Conservation (phyloP, 73 alveolate genomes). For the Loxodes magnus region DNA sequence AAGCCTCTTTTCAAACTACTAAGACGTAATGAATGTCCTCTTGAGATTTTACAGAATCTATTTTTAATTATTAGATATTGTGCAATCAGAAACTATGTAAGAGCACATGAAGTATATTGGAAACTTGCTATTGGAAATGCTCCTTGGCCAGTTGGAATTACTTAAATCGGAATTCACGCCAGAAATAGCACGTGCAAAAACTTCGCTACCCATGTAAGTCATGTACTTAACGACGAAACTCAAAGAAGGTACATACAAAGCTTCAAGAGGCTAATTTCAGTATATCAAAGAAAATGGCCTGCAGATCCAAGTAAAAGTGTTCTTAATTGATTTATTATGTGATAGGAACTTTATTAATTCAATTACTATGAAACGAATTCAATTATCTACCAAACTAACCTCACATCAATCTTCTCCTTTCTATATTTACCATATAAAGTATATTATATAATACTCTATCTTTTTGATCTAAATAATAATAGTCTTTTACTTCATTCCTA, state of each 20-base stretch:
- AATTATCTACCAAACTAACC: no score
- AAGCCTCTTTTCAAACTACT: conserved; percentile 73
- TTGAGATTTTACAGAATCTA: conserved; percentile 77
- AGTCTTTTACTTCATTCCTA: no score
- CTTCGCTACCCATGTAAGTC: conserved; percentile 53
- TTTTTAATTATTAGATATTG: conserved; percentile 73
- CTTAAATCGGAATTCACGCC: conserved; percentile 98
- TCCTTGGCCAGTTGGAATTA: conserved; percentile 99
- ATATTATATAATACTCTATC: no score
- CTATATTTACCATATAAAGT: no score
- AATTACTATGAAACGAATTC: no score
- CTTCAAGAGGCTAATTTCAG: conserved; percentile 76
- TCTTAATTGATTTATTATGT: no score
- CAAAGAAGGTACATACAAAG: conserved; percentile 79
- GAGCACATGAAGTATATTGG: no score
- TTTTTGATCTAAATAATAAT: no score
- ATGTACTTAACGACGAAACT: conserved; percentile 90
- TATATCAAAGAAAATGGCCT: conserved; percentile 67
- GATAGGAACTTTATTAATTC: no score
- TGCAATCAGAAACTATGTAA: conserved; percentile 77
- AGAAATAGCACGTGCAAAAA: conserved; percentile 87
- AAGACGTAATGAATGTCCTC: conserved; percentile 26
- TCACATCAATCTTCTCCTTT: no score
- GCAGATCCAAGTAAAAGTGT: conserved; percentile 11
- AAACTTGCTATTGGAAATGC: conserved; percentile 97